Evolutionary conservation across 306 rosid species (phyloP), one percentile per base, ranked within the genome.

Genomic region (Ormosia semicastrata): DNA sequence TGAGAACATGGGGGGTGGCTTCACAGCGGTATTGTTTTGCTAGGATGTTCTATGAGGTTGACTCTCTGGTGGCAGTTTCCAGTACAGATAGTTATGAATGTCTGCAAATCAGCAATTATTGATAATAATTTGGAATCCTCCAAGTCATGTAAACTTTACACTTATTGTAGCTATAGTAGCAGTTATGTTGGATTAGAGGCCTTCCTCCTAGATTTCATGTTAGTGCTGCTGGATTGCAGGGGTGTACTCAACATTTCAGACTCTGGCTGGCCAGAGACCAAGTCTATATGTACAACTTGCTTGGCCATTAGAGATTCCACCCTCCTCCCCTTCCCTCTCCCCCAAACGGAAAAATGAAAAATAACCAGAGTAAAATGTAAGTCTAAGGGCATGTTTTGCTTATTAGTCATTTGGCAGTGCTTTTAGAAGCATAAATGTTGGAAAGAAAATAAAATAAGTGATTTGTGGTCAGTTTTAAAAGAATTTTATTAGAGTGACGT

Each of bases 21-120:
- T 81, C 47, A 15, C 57, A 39, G 30, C 4, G 2, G 43, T 60
- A 41, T 63, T 72, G 66, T 63, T 71, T 71, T 71, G 57, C 6
- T 62, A 24, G 46, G 46, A 72, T 73, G 44, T 72, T 60, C 41
- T 52, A 37, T 73, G 76, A 32, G 74, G 60, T 53, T 74, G 81
- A 52, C 36, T 73, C 63, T 52, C 43, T 17, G 36, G 43, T 82
- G 69, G 9, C n/a, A 30, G 40, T 43, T 54, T 68, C 10, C 54
- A 37, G 4, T 4, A 17, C n/a, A 29, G 53, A 2, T 56, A 32
- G 41, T 39, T 39, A 8, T 46, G 66, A 66, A 56, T 82, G 71
- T 76, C 39, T 68, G 69, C 11, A 75, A 58, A 53, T 68, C 41
- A 33, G 40, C 46, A 17, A 43, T 82, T 30, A 54, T 11, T 58